Evolutionary conservation across 345 rosid species (phyloP), one percentile per base, ranked within the genome.

Genomic region (Barbarea vulgaris): DNA sequence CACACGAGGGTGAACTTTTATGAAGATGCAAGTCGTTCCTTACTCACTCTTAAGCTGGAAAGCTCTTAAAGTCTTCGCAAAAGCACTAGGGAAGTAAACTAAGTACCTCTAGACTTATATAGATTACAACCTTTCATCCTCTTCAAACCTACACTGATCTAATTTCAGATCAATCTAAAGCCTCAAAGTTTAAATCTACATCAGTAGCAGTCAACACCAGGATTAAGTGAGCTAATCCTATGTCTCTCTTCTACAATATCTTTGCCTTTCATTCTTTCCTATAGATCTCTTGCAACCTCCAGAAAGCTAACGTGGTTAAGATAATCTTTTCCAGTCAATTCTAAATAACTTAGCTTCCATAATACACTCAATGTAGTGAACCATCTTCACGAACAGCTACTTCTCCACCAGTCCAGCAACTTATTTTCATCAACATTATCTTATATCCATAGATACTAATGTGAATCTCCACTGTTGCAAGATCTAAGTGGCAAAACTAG

Each of bases 351-450:
- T 57, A 56, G 56, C 67, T 50, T 71, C 52, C 48, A 57, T 34
- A 55, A 17, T 28, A 48, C 72, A 65, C 57, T 57, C 36, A 71
- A 65, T 50, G 55, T 50, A 64, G 67, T 54, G 48, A 55, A 65
- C 55, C 56, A 65, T 48, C 68, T 77, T 72, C 36, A 41, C 39
- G 39, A 58, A 47, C 33, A 28, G 34, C 50, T 58, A 65, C 77
- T 57, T 65, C 31, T 37, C 63, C 72, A 71, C 47, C 67, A 56
- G 61, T 50, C 67, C 64, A 70, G 22, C 61, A 53, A 77, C 30
- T 53, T 57, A 1, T 52, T 46, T 62, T 30, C 52, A 46, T 33
- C 33, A 30, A 22, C 37, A 47, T 7, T 28, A 47, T 50, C 58
- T 13, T 31, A 27, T 52, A 2, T 36, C 50, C n/a, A 25, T 36